These are phyloP conservation scores for Fomitopsis pulvina DNA, from an alignment of 768 basidiomycete species.

Conservation along the genomic window DNA sequence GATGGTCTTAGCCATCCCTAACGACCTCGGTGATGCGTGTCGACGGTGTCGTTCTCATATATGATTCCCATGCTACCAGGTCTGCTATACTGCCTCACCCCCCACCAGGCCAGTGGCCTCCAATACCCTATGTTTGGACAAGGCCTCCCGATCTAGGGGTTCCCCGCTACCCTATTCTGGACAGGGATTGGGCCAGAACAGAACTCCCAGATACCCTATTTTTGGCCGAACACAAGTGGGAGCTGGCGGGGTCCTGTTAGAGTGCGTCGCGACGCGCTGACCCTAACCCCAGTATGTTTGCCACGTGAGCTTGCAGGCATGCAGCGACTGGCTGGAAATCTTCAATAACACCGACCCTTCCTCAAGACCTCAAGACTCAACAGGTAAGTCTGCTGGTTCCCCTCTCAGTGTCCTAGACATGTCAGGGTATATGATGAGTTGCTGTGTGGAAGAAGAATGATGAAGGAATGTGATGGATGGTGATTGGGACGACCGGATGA, in stretches of 20 bases:
- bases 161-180: no score
- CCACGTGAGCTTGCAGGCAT: neutral
- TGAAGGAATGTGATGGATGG: constrained; percentile 25
- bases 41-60: no score
- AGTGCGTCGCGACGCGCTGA: neutral
- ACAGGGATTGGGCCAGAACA: no score
- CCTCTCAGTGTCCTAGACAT: constrained; percentile 8
- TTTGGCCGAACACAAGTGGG: no score
- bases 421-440: neutral
- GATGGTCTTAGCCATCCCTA: no score
- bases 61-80: no score
- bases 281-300: neutral
- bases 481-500: constrained; percentile 17
- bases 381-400: constrained; percentile 22
- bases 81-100: no score
- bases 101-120: no score
- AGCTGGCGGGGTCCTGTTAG: neutral
- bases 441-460: constrained; percentile 4
- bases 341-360: constrained; percentile 17
- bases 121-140: no score
- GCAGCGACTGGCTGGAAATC: neutral
- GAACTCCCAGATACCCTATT: no score
- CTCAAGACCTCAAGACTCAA: constrained; percentile 24
- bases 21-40: no score
- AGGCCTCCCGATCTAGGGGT: no score